Conservation (phyloP, 2,329 filamentous ascomycete species). For the Bipolaris gigantea region DNA sequence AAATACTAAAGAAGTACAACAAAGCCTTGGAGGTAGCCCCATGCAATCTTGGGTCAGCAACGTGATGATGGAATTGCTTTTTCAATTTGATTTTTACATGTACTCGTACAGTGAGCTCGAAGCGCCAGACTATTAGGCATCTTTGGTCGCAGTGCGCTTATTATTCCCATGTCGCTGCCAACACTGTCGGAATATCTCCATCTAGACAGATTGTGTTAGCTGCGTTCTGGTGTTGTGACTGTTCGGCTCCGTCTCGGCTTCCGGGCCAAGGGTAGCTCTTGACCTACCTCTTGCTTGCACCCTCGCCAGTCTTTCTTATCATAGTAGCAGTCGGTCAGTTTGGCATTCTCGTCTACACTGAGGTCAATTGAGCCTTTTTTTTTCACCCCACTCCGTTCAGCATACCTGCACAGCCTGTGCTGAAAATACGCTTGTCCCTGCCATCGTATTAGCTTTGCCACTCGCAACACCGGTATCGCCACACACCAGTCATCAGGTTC, state of each 20-base stretch:
- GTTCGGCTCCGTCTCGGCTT: slow-evolving; percentile 26
- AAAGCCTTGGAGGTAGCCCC: not conserved
- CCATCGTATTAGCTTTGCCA: slow-evolving; percentile 15
- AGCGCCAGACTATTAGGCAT: slow-evolving; percentile 51
- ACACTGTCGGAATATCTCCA: slow-evolving; percentile 85
- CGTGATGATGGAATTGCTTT: not conserved
- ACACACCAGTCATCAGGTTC: slow-evolving; percentile 93
- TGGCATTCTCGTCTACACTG: slow-evolving; percentile 75
- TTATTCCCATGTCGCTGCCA: slow-evolving; percentile 92
- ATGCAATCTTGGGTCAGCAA: not conserved
- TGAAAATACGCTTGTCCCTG: slow-evolving; percentile 98
- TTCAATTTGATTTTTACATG: not conserved
- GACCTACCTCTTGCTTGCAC: slow-evolving; percentile 82
- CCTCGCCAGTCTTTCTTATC: slow-evolving; percentile 94
- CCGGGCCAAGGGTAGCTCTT: slow-evolving; percentile 16
- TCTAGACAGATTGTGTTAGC: slow-evolving; percentile 56
- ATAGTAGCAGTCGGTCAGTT: slow-evolving; percentile 93
- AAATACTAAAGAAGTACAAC: not conserved
- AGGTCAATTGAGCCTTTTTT: not conserved
- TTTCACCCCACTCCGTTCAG: not conserved
- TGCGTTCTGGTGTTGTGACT: not conserved
- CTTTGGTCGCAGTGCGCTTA: slow-evolving; percentile 74
- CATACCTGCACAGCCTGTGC: slow-evolving; percentile 86
- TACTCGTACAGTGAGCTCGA: not conserved
- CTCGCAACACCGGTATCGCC: slow-evolving; percentile 14